phyloP scores from a whole-genome alignment of 139 green algal genomes.

The Diplosphaera chodatii region DNA sequence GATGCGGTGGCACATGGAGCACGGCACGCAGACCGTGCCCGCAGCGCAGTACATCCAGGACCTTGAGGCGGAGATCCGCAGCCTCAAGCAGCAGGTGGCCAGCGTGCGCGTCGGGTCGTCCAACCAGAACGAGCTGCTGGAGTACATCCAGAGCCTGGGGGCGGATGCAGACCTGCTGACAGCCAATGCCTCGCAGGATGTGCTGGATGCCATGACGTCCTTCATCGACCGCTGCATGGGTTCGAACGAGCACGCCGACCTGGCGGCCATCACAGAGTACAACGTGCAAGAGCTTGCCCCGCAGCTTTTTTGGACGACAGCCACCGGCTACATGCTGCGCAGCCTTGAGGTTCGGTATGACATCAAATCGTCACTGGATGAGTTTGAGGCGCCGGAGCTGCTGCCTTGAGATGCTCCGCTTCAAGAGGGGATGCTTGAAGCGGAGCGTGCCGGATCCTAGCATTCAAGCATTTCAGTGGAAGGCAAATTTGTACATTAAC shows the following conservation, averaged over 20 bases:
- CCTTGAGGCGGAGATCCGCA: conserved; percentile 59
- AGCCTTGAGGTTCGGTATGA: conserved; percentile 44
- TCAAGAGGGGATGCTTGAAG: no score
- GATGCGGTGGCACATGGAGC: conserved; percentile 67
- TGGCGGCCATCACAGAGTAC: neutral
- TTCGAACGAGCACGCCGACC: neutral
- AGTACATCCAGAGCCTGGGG: conserved; percentile 69
- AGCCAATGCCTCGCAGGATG: conserved; percentile 44
- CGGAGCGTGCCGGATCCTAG: no score
- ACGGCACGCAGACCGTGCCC: conserved; percentile 48
- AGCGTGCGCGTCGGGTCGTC: conserved; percentile 2
- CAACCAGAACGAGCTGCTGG: conserved; percentile 56
- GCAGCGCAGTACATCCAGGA: conserved; percentile 74
- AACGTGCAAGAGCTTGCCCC: neutral
- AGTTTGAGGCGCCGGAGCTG: no score
- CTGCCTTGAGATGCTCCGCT: no score
- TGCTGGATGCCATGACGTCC: conserved; percentile 76
- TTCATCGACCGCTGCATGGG: conserved; percentile 74
- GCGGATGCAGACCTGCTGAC: conserved; percentile 41
- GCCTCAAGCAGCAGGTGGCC: conserved; percentile 34
- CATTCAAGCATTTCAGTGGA: no score
- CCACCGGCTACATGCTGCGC: conserved; percentile 71
- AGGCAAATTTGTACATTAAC: no score
- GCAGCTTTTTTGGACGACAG: conserved; percentile 68
- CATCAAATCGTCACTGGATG: no score